Percentiles rank a stretch among this genome's conserved stretches.
Evolutionary conservation across 2,329 filamentous ascomycete genomes (phyloP).

Genomic region (Sporothrix brunneoviolacea): DNA sequence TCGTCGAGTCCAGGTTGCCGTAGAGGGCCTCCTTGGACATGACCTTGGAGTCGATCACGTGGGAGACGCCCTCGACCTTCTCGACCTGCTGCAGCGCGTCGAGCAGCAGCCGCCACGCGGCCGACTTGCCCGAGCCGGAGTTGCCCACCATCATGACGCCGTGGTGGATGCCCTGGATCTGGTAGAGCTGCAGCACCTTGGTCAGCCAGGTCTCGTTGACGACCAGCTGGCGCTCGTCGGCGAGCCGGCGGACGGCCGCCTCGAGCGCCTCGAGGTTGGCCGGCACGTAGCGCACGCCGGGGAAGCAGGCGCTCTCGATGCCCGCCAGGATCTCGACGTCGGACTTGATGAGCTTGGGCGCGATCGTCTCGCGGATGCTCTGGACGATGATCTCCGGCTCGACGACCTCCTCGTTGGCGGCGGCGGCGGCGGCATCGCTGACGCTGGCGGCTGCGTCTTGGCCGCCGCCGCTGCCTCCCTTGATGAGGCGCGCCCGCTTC

Average conservation of each 20-base stretch:
- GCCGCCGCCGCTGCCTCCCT: constrained; percentile 45
- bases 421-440: neutral
- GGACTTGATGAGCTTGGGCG: constrained; percentile 87
- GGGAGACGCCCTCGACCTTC: constrained; percentile 84
- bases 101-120: constrained; percentile 86
- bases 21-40: constrained; percentile 99
- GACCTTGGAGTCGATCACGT: constrained; percentile 98
- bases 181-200: constrained; percentile 92
- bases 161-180: constrained; percentile 96
- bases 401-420: constrained; percentile 61
- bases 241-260: constrained; percentile 73
- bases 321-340: constrained; percentile 83
- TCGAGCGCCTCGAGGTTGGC: constrained; percentile 77
- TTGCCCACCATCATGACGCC: constrained; percentile 99
- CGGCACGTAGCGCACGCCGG: constrained; percentile 85
- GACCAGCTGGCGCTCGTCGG: constrained; percentile 77
- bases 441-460: no score
- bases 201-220: constrained; percentile 95
- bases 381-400: constrained; percentile 98
- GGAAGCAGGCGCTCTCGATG: constrained; percentile 83
- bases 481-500: constrained; percentile 73
- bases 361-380: constrained; percentile 96
- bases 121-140: constrained; percentile 95
- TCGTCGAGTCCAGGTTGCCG: constrained; percentile 91
- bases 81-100: constrained; percentile 89